These are phyloP conservation scores for Diatrype stigma DNA, from an alignment of 2,329 filamentous ascomycete genomes.

Conservation along the genomic window DNA sequence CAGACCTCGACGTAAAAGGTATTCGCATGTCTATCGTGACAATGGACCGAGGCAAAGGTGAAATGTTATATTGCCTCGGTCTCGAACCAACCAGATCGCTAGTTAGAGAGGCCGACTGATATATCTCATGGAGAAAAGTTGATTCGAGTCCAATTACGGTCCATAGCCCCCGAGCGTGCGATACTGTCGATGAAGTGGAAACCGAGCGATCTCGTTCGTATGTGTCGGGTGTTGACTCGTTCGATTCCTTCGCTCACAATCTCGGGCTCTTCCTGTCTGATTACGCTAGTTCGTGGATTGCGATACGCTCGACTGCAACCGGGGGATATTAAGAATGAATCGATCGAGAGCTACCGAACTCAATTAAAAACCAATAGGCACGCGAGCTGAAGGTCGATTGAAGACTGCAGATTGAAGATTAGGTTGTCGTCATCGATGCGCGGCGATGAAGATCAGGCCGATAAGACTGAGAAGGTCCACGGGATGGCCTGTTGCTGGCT, in stretches of 20 bases:
- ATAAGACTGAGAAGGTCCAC: not conserved
- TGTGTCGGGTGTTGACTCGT: not conserved
- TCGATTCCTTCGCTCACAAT: not conserved
- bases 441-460: not conserved
- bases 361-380: not conserved
- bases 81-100: constrained; percentile 1
- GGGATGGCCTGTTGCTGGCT: not conserved
- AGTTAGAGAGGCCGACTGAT: not conserved
- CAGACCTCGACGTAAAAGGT: constrained; percentile 38
- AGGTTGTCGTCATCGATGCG: not conserved
- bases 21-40: constrained; percentile 42
- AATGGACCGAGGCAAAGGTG: constrained; percentile 20
- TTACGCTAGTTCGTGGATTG: not conserved
- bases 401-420: not conserved
- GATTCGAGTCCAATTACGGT: not conserved
- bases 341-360: not conserved
- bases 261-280: not conserved
- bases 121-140: not conserved
- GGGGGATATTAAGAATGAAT: not conserved
- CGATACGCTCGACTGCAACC: not conserved
- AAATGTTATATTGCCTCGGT: constrained; percentile 18
- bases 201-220: not conserved
- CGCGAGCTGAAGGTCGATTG: not conserved
- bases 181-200: not conserved
- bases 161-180: not conserved